phyloP scores from a whole-genome alignment of 2,329 filamentous ascomycete species.

The Ascochyta lentis region DNA sequence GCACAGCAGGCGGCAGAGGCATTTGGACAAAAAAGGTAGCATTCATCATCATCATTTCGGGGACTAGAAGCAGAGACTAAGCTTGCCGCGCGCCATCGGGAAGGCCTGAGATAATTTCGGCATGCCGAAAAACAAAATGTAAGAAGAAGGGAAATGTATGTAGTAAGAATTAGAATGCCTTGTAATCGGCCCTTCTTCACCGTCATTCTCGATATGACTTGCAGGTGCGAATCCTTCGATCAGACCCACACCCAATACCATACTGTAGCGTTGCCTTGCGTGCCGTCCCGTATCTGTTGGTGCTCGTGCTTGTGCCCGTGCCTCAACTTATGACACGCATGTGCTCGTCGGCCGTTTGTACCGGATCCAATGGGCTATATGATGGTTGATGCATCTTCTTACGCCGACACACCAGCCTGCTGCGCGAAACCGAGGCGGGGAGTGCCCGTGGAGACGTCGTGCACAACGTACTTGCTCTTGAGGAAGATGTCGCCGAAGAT shows the following conservation, averaged over 20 bases:
- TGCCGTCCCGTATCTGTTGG: constrained; percentile 6
- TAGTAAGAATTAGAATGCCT: constrained; percentile 13
- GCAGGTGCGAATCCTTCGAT: background rate
- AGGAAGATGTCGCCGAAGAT: constrained; percentile 83
- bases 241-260: background rate
- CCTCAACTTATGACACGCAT: background rate
- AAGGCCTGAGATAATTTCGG: background rate
- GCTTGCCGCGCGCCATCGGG: constrained; percentile 1
- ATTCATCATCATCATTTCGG: constrained; percentile 5
- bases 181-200: constrained; percentile 19
- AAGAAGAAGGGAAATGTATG: background rate
- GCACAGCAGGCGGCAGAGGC: constrained; percentile 3
- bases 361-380: background rate
- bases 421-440: constrained; percentile 55
- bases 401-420: constrained; percentile 40
- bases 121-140: constrained; percentile 9
- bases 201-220: constrained; percentile 2
- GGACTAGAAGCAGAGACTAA: constrained; percentile 3
- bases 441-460: constrained; percentile 38
- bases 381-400: background rate
- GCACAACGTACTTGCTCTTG: constrained; percentile 78
- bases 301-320: background rate
- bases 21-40: background rate
- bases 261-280: background rate
- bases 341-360: background rate